A percentile compares a stretch with the other conserved stretches of the same genome.
These are phyloP conservation scores for Cercophora samala DNA, from an alignment of 495 filamentous ascomycete species.

Conservation along the genomic window DNA sequence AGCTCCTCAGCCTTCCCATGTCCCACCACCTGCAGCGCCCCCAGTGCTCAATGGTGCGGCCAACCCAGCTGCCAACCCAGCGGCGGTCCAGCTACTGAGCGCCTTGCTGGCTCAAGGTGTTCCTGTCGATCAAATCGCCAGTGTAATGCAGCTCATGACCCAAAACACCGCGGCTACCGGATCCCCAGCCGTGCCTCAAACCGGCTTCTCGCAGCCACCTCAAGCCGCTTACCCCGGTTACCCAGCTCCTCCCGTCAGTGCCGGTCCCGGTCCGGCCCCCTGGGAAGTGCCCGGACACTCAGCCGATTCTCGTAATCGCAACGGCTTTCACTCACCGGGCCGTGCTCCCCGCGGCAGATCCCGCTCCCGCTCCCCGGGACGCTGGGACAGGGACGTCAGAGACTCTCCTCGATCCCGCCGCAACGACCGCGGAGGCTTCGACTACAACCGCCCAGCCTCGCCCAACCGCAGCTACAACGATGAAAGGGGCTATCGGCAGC, in stretches of 20 bases:
- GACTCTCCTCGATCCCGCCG: slow-evolving; percentile 42
- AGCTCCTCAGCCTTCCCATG: slow-evolving; percentile 40
- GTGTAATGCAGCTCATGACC: slow-evolving; percentile 45
- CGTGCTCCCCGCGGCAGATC: slow-evolving; percentile 66
- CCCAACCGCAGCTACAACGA: slow-evolving; percentile 59
- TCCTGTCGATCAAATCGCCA: slow-evolving; percentile 45
- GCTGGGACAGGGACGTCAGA: slow-evolving; percentile 61
- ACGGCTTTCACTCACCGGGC: slow-evolving; percentile 52
- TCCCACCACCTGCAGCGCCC: slow-evolving; percentile 23
- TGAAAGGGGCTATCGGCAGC: slow-evolving; percentile 74
- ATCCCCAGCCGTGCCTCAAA: slow-evolving; percentile 5
- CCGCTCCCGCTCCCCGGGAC: slow-evolving; percentile 65
- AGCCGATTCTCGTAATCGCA: slow-evolving; percentile 61
- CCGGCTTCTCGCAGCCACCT: slow-evolving; percentile 20
- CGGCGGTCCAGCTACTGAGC: slow-evolving; percentile 49
- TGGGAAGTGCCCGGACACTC: slow-evolving; percentile 36
- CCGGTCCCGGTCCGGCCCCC: slow-evolving; percentile 32
- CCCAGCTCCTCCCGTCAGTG: slow-evolving; percentile 29
- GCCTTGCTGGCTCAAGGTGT: slow-evolving; percentile 45
- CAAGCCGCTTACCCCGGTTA: slow-evolving; percentile 30
- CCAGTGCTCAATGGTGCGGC: slow-evolving; percentile 41
- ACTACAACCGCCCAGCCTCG: slow-evolving; percentile 38
- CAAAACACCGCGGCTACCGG: slow-evolving; percentile 25
- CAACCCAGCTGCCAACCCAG: slow-evolving; percentile 41
- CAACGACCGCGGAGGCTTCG: slow-evolving; percentile 40